Conservation (phyloP, 768 basidiomycete genomes). For the Suillus hirtellus region DNA sequence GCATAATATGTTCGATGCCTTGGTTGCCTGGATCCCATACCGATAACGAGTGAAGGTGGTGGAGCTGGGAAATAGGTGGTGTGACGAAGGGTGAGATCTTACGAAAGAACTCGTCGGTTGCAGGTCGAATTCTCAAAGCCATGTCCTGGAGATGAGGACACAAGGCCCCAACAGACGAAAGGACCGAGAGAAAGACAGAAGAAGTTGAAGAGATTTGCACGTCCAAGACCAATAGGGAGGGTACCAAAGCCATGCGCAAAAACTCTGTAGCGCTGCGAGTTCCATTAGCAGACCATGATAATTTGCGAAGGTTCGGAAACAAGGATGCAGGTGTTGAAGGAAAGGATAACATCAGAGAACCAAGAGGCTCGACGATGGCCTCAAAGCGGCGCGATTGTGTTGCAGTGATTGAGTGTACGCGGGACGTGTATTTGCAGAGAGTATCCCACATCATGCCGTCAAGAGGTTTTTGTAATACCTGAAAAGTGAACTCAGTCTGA, state of each 20-base stretch:
- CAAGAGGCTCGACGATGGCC: not conserved
- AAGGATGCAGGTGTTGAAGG: slow-evolving; percentile 18
- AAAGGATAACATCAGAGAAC: slow-evolving; percentile 16
- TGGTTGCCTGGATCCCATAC: not conserved
- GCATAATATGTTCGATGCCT: not conserved
- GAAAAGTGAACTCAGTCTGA: not conserved
- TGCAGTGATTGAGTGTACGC: not conserved
- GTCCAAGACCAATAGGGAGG: slow-evolving; percentile 13
- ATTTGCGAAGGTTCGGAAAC: slow-evolving; percentile 24
- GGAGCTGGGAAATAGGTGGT: not conserved
- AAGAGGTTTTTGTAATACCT: not conserved
- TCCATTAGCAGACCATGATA: slow-evolving; percentile 25
- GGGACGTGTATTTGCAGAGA: too few relatives aligned
- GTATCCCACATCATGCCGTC: too few relatives aligned
- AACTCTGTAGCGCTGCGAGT: slow-evolving; percentile 23
- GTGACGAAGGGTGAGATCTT: not conserved
- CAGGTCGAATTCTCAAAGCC: not conserved
- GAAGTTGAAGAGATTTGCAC: not conserved
- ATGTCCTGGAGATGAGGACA: not conserved
- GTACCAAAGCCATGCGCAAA: slow-evolving; percentile 26
- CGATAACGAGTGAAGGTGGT: not conserved
- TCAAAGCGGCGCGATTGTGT: too few relatives aligned
- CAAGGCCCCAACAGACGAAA: not conserved
- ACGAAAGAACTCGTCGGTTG: not conserved
- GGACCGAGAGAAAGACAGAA: not conserved